Base-by-base conservation (phyloP, 2,329 filamentous ascomycete species). In the Xylariaceae sp. region DNA sequence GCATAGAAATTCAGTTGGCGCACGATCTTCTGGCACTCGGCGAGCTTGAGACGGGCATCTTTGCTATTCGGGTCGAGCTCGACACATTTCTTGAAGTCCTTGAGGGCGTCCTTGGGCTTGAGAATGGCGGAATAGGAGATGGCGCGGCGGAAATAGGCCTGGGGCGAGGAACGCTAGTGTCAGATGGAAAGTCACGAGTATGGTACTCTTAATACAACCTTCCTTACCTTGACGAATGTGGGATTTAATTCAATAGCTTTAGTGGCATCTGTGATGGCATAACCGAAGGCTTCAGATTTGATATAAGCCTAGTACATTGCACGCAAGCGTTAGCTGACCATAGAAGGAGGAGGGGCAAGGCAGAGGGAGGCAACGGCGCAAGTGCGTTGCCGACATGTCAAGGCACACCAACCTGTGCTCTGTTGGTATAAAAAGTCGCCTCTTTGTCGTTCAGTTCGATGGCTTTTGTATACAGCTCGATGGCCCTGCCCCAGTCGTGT, bases 121-220 rank as follows among this genome's bases (percentile, higher is more conserved):
- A 97, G 73, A 47, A 96, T 96, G 41, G 90, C 90, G 21, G 89
- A 88, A 55, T 92, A 86, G 35, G 90, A 89, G 16, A 94, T 78
- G 36, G 90, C 92, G 67, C 92, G 81, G 60, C 92, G 81, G 71
- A 94, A 98, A 67, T 92, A 95, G 37, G 90, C 92, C 86, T 94
- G 56, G 7, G 15, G 15, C 11, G 24, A 31, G 35, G 7, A 27
- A 34, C 24, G 41, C 17, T 21, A 4, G 31, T 41, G n/a, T n/a
- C n/a, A n/a, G n/a, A n/a, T n/a, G n/a, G n/a, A n/a, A n/a, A n/a
- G n/a, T n/a, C n/a, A n/a, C n/a, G n/a, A n/a, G n/a, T n/a, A n/a
- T n/a, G n/a, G 11, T 24, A 24, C 6, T 24, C 21, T 24, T 24
- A 24, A n/a, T n/a, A n/a, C n/a, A n/a, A n/a, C n/a, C n/a, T n/a